Percentiles rank a stretch among this genome's conserved stretches.
Conservation (phyloP, 106 monocot genomes). For the Allium fistulosum region DNA sequence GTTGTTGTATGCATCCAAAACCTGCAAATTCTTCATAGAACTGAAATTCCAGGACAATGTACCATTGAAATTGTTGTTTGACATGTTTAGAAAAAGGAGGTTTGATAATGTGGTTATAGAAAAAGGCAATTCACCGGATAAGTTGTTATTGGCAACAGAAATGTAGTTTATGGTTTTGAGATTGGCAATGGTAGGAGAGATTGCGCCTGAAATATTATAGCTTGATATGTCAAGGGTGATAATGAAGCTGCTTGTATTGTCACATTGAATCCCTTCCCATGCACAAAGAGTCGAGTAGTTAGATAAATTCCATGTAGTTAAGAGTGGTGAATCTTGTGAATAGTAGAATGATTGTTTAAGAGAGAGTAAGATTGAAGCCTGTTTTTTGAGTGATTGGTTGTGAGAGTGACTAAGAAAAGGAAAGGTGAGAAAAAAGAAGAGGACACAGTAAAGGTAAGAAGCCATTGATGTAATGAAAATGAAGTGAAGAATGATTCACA, state of each 20-base stretch:
- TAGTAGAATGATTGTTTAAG: constrained; percentile 48
- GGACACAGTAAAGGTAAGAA: constrained; percentile 7
- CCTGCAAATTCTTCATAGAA: constrained; percentile 24
- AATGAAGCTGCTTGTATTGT: constrained; percentile 14
- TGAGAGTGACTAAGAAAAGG: constrained; percentile 5
- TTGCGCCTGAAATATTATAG: constrained; percentile 49
- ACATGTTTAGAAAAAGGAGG: constrained; percentile 5
- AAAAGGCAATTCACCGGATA: constrained; percentile 33
- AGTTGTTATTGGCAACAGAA: constrained; percentile 30
- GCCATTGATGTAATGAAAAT: constrained; percentile 23
- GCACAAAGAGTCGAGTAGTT: constrained; percentile 37
- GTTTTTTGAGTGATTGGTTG: constrained; percentile 11
- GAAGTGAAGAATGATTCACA: background rate
- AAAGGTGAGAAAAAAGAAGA: constrained; percentile 2
- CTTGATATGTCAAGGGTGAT: constrained; percentile 55
- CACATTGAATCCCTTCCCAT: constrained; percentile 54
- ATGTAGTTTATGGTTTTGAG: constrained; percentile 24
- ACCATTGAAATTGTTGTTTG: constrained; percentile 8
- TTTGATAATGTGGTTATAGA: constrained; percentile 1
- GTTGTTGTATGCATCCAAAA: constrained; percentile 80
- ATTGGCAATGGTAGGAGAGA: constrained; percentile 28
- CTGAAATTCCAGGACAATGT: constrained; percentile 30
- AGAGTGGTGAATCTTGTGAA: constrained; percentile 3
- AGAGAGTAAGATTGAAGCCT: constrained; percentile 49
- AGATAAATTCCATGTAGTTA: constrained; percentile 30